A percentile compares a stretch with the other conserved stretches of the same genome.
Conservation (phyloP, 1,139 yeast species). For the Blastobotrys capitulatus region DNA sequence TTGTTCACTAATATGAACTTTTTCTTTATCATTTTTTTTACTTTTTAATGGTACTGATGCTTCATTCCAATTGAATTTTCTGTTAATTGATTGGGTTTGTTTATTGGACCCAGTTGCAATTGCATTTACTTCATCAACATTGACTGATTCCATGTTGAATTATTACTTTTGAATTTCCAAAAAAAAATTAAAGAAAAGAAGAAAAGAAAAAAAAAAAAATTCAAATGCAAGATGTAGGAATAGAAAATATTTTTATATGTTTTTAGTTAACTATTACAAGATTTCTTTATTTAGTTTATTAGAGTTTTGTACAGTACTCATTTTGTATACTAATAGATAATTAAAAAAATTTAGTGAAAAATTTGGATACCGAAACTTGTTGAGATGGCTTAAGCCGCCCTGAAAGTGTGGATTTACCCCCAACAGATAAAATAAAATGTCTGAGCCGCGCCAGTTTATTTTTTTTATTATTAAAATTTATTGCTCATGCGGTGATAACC, state of each 20-base stretch:
- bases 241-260: too few species aligned
- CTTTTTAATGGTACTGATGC: conserved; percentile 6
- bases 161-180: not conserved
- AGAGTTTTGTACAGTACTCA: too few species aligned
- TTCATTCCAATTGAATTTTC: conserved; percentile 24
- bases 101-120: conserved; percentile 87
- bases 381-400: too few species aligned
- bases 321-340: too few species aligned
- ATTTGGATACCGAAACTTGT: too few species aligned
- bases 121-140: conserved; percentile 70
- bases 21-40: conserved; percentile 19
- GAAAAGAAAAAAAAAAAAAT: not conserved
- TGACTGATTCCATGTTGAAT: conserved; percentile 37
- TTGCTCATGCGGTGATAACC: too few species aligned
- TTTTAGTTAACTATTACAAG: not conserved
- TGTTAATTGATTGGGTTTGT: conserved; percentile 42
- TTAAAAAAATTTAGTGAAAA: too few species aligned
- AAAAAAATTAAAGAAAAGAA: not conserved
- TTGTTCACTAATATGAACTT: conserved; percentile 79
- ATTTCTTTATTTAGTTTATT: not conserved
- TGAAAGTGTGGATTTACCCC: too few species aligned
- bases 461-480: too few species aligned
- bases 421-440: too few species aligned
- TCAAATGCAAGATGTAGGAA: too few species aligned
- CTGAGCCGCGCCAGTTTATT: too few species aligned